Evolutionary conservation across 805 yeast species (phyloP).

Genomic region (Lipomyces oligophaga): DNA sequence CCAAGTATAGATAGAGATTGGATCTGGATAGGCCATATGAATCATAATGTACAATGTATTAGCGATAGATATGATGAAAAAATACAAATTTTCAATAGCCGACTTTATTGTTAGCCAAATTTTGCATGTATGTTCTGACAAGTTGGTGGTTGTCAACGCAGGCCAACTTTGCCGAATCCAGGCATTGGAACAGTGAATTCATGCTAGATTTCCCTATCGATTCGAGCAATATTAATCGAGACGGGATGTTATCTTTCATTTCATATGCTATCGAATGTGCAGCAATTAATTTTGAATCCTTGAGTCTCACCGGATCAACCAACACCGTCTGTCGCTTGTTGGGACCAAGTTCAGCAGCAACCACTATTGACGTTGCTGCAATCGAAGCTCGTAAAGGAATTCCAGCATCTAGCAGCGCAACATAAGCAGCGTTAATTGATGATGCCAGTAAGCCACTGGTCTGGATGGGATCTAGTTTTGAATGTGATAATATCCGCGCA

Average conservation of each 20-base stretch:
- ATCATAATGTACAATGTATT: too few species aligned
- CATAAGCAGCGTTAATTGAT: slow-evolving; percentile 65
- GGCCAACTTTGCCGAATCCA: slow-evolving; percentile 39
- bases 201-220: slow-evolving; percentile 68
- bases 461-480: neutral
- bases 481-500: slow-evolving; percentile 5
- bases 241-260: slow-evolving; percentile 48
- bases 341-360: too few species aligned
- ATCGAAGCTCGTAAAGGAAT: slow-evolving; percentile 48
- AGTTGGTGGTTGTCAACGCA: neutral
- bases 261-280: slow-evolving; percentile 65
- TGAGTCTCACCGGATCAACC: too few species aligned
- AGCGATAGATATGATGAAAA: neutral
- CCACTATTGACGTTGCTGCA: slow-evolving; percentile 20
- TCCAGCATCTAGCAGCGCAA: slow-evolving; percentile 79
- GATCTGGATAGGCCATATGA: too few species aligned
- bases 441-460: slow-evolving; percentile 56
- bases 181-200: slow-evolving; percentile 47
- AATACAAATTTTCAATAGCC: neutral
- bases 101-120: neutral
- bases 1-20: too few species aligned
- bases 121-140: neutral
- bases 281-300: slow-evolving; percentile 46
- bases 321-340: too few species aligned
- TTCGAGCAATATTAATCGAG: slow-evolving; percentile 62